Evolutionary conservation across 73 alveolate genomes (phyloP), one percentile per base, ranked within the genome.

Genomic region (Paramecium caudatum): DNA sequence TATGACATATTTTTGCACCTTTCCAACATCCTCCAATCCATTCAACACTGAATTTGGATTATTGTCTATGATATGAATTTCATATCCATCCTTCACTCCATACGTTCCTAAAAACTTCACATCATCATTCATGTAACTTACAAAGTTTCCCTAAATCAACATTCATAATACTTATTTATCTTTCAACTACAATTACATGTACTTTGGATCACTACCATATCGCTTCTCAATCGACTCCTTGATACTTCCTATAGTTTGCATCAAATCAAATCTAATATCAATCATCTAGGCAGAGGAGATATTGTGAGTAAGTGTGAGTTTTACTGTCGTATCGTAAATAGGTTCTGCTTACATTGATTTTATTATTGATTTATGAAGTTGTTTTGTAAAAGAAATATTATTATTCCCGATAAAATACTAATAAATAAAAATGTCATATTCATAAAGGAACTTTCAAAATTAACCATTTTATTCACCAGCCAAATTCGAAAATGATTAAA

Each of bases 41-140:
- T 86, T 86, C 65, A 92, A 82, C 62, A 92, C 94, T 23, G 95
- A 93, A 88, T 94, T 94, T 0, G 96, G 98, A 70, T 94, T 94
- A 41, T 74, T 86, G 65, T 94, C 98, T 19, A 94, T 94, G 15
- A 92, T 96, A 62, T 94, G 95, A 27, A 94, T 93, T 5, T 93
- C 93, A 61, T 94, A 86, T 25, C 84, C 84, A 61, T 86, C 93
- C 32, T 86, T 36, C 1, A 90, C 85, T 9, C 68, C 47, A 63
- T 86, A 86, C 34, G 50, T 34, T 15, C 93, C 88, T 21, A 86
- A 41, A 21, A 43, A 62, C 43, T 86, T 61, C 4, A 45, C 68
- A 48, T 86, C 93, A 23, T 86, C 80, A 34, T 80, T 43, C 70
- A 86, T 62, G 30, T 86, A 47, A 3, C 82, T 4, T 30, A 86